These are phyloP conservation scores for Cercophora scortea DNA, from an alignment of 495 filamentous ascomycete genomes.

Conservation along the genomic window DNA sequence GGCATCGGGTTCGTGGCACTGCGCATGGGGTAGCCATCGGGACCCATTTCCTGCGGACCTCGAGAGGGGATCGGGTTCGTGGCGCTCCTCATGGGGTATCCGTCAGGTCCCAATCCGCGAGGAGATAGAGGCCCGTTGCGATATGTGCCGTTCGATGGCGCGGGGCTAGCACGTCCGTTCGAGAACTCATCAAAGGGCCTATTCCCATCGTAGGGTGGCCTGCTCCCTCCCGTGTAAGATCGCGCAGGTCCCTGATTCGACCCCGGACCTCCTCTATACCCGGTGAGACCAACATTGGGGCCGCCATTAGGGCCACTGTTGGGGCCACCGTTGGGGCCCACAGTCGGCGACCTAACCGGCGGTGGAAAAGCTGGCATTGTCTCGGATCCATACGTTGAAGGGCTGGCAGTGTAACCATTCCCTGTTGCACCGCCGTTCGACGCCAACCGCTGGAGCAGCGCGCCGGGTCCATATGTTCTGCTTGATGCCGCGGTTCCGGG, in stretches of 20 bases:
- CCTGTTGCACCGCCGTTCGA: slow-evolving; percentile 13
- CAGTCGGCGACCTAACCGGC: slow-evolving; percentile 21
- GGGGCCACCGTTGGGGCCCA: slow-evolving; percentile 8
- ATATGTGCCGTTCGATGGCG: slow-evolving; percentile 29
- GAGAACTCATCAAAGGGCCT: slow-evolving; percentile 14
- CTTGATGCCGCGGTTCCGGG: slow-evolving; percentile 25
- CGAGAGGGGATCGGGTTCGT: slow-evolving; percentile 27
- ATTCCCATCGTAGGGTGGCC: slow-evolving; percentile 9
- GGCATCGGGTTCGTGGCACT: slow-evolving; percentile 21
- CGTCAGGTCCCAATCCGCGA: slow-evolving; percentile 15
- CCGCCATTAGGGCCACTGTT: too few relatives aligned
- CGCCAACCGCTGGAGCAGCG: slow-evolving; percentile 5
- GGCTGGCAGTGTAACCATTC: slow-evolving; percentile 21
- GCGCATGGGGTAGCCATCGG: slow-evolving; percentile 25
- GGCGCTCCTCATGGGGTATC: slow-evolving; percentile 30
- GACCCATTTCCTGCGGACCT: slow-evolving; percentile 18
- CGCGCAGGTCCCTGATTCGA: slow-evolving; percentile 8
- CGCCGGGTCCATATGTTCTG: slow-evolving; percentile 39
- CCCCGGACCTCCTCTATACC: slow-evolving; percentile 15
- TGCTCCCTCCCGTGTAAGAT: slow-evolving; percentile 4
- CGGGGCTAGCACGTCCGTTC: slow-evolving; percentile 30
- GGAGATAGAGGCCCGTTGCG: slow-evolving; percentile 23
- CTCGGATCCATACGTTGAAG: slow-evolving; percentile 24
- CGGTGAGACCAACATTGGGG: too few relatives aligned
- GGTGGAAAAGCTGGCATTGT: slow-evolving; percentile 25